Evolutionary conservation across 2,329 filamentous ascomycete species (phyloP).

Genomic region (Chalaropsis ovoidea): DNA sequence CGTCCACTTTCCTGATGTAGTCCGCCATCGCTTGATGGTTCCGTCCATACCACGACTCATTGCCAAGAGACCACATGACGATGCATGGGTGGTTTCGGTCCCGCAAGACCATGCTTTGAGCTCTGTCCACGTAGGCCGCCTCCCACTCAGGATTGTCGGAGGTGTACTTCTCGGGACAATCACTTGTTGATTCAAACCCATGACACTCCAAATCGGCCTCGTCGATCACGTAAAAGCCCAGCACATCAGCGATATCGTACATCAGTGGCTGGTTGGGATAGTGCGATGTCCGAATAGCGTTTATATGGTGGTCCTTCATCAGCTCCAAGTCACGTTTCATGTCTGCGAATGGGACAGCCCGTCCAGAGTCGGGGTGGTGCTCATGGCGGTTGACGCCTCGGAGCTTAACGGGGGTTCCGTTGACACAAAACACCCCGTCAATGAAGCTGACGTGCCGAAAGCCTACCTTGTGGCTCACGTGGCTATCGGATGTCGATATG

Average conservation of each 20-base stretch:
- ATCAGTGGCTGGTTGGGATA: conserved; percentile 52
- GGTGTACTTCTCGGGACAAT: conserved; percentile 39
- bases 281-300: conserved; percentile 58
- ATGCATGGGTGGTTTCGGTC: conserved; percentile 52
- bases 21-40: conserved; percentile 61
- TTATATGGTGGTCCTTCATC: conserved; percentile 62
- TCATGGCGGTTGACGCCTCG: conserved; percentile 63
- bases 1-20: conserved; percentile 48
- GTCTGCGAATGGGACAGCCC: conserved; percentile 51
- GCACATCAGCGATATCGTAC: conserved; percentile 52
- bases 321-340: conserved; percentile 50
- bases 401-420: conserved; percentile 54
- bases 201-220: conserved; percentile 48
- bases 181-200: conserved; percentile 40
- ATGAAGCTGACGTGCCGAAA: conserved; percentile 54
- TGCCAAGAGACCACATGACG: conserved; percentile 62
- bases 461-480: conserved; percentile 42
- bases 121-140: conserved; percentile 57
- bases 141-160: conserved; percentile 53
- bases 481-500: conserved; percentile 30
- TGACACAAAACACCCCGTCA: conserved; percentile 52
- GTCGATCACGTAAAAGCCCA: conserved; percentile 55
- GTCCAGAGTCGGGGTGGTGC: conserved; percentile 53
- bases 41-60: conserved; percentile 59
- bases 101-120: conserved; percentile 52